Base-by-base conservation (phyloP, 768 basidiomycete genomes). In the Inosperma sp. region DNA sequence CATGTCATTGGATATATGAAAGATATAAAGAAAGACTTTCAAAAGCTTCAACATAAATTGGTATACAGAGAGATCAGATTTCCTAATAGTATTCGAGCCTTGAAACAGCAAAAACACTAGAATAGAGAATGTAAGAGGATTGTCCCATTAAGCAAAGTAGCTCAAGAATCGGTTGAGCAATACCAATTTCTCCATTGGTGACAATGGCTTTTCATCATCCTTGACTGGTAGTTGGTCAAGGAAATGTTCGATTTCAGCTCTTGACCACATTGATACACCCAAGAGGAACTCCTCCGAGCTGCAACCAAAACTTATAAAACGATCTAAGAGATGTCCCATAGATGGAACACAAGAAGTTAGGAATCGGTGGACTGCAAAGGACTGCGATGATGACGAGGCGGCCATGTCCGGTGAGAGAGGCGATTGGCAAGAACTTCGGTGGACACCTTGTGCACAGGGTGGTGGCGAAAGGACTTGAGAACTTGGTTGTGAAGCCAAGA, bases 261-360 rank as follows among this genome's bases (percentile, higher is more conserved):
- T n/a, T 30, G 37, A 1, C 54, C 54, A 56, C 27, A 30, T 23
- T 2, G 57, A 50, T 5, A 51, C 34, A 3, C 26, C 36, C 7
- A 55, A 29, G n/a, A 58, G 44, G 8, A 48, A 40, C 19, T 53
- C 54, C 34, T 58, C 52, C 3, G 48, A 43, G 13, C 31, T 31
- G 6, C 48, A 37, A 2, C 57, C 57, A 12, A 34, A 37, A n/a
- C 54, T 46, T 5, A 58, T 29, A 34, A 58, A 58, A n/a, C 46
- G 48, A 7, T 50, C 26, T 12, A 56, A 27, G 12, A 53, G 49
- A 22, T 53, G 19, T 6, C 22, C 39, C 55, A 58, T 51, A 2
- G 57, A 35, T 1, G 57, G 57, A 9, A 53, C 34, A 19, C 54
- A 55, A 5, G 48, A 36, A 13, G 22, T 17, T 2, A 58, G 49